Conservation (phyloP, 495 filamentous ascomycete genomes). For the Penicillium steckii region DNA sequence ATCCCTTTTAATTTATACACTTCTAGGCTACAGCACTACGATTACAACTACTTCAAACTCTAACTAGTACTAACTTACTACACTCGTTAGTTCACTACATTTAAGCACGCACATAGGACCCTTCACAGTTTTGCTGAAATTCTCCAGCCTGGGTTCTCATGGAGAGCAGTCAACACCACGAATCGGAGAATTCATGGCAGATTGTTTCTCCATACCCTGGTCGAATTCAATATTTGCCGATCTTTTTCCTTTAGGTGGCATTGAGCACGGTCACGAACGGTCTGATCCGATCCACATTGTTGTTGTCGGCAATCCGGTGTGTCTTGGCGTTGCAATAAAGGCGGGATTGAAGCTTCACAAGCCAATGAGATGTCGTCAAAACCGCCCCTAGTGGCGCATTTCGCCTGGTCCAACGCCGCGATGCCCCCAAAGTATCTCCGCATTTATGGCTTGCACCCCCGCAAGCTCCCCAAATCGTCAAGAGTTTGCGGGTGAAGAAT, state of each 20-base stretch:
- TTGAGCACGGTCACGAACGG: neutral
- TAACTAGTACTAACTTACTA: too few relatives aligned
- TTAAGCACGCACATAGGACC: too few relatives aligned
- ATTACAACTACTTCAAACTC: too few relatives aligned
- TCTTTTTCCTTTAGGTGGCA: neutral
- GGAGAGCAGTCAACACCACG: neutral
- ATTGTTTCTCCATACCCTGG: neutral
- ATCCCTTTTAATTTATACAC: too few relatives aligned
- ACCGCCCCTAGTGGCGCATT: conserved; percentile 12
- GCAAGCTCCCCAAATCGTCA: neutral
- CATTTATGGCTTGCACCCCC: neutral
- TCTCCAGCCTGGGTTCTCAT: too few relatives aligned
- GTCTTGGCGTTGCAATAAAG: conserved; percentile 3
- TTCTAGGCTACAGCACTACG: too few relatives aligned
- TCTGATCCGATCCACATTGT: neutral
- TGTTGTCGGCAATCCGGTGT: neutral
- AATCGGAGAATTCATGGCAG: neutral
- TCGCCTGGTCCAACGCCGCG: conserved; percentile 1
- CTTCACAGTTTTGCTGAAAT: too few relatives aligned
- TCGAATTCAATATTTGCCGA: neutral
- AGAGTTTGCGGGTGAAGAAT: neutral
- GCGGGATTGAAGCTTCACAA: conserved; percentile 4
- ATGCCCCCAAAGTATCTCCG: conserved; percentile 1
- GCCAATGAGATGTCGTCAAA: conserved; percentile 20
- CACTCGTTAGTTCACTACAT: too few relatives aligned